These are phyloP conservation scores for Durio zibethinus DNA, from an alignment of 345 rosid species.

Conservation along the genomic window DNA sequence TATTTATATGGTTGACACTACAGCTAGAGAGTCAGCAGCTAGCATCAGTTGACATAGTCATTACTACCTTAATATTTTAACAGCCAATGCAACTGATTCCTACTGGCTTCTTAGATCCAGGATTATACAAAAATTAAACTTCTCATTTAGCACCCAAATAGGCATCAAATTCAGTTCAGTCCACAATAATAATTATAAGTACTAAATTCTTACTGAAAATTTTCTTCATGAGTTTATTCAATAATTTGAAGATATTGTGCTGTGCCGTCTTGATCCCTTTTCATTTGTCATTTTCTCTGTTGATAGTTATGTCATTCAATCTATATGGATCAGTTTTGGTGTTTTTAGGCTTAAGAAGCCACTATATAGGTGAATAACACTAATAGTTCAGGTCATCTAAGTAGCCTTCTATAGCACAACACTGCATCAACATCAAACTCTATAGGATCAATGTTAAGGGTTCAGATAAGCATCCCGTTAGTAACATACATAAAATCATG, in stretches of 20 bases:
- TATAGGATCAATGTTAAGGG: background rate
- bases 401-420: background rate
- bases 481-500: background rate
- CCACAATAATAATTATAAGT: background rate
- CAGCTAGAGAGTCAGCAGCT: background rate
- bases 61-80: constrained; percentile 1
- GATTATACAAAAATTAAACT: background rate
- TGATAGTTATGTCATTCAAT: background rate
- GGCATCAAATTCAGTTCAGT: background rate
- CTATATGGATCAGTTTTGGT: background rate
- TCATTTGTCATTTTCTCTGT: background rate
- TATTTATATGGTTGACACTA: background rate
- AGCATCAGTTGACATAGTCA: background rate
- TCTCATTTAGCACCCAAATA: constrained; percentile 4
- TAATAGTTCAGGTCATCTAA: background rate
- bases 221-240: background rate
- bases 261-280: background rate
- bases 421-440: background rate
- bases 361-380: background rate
- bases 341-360: background rate
- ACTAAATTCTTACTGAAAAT: background rate
- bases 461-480: constrained; percentile 1
- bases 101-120: background rate
- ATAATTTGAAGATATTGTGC: background rate
- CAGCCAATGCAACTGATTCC: background rate